Evolutionary conservation across 1,139 yeast species (phyloP).

Genomic region (Saccharomycopsis phalli): DNA sequence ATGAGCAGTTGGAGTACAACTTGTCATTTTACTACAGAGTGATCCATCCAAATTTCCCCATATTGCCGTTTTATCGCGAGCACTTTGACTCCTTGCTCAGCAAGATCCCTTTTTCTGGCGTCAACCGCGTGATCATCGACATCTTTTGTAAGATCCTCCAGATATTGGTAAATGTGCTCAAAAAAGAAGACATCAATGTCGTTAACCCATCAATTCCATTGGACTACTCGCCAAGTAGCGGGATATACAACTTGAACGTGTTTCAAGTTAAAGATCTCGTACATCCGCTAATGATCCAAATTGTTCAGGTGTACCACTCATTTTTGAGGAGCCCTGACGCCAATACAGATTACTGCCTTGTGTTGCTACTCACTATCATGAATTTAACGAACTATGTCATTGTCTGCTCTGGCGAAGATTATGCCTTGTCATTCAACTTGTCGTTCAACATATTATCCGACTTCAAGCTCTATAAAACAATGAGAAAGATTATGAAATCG

Average conservation of each 20-base stretch:
- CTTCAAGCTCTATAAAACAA: constrained; percentile 40
- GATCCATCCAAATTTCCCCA: constrained; percentile 18
- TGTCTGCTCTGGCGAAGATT: constrained; percentile 48
- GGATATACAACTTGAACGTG: constrained; percentile 2
- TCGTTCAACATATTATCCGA: constrained; percentile 52
- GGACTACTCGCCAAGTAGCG: constrained; percentile 1
- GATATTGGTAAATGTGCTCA: constrained; percentile 15
- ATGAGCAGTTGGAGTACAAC: constrained; percentile 21
- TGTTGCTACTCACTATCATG: constrained; percentile 13
- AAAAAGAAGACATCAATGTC: constrained; percentile 19
- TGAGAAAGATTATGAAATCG: constrained; percentile 22
- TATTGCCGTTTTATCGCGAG: constrained; percentile 13
- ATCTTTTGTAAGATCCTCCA: constrained; percentile 17
- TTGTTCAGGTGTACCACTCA: constrained; percentile 17
- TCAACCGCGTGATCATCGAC: constrained; percentile 16
- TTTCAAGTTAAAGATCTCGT: constrained; percentile 17
- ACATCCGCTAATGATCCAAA: constrained; percentile 18
- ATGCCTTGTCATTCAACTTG: constrained; percentile 45
- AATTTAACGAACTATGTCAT: constrained; percentile 41
- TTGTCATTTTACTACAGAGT: constrained; percentile 13
- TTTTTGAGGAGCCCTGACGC: constrained; percentile 1
- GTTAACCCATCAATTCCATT: constrained; percentile 6
- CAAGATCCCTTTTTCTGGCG: constrained; percentile 14
- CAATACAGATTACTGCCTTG: constrained; percentile 4
- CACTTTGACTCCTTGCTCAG: constrained; percentile 20